Evolutionary conservation across 129 eudicot genomes (phyloP), one percentile per base, ranked within the genome.

Genomic region (Erigeron canadensis): DNA sequence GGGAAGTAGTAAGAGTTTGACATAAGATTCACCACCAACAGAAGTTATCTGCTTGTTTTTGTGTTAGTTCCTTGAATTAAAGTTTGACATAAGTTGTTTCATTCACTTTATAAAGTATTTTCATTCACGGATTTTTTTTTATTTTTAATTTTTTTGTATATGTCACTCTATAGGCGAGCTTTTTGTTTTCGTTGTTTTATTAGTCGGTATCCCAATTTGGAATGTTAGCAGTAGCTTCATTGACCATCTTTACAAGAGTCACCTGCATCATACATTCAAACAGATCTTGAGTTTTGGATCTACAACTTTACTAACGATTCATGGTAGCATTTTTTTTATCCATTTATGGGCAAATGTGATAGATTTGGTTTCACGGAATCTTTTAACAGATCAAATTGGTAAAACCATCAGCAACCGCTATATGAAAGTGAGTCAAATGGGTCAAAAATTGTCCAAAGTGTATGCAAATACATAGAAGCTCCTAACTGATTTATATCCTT

Each of bases 141-240:
- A n/a, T n/a, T n/a, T n/a, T n/a, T n/a, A n/a, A n/a, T n/a, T n/a
- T n/a, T n/a, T n/a, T n/a, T n/a, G n/a, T n/a, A n/a, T n/a, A n/a
- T n/a, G n/a, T n/a, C n/a, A n/a, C 55, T 18, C 54, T 70, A 55
- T 42, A 51, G 17, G 70, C 11, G 63, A 58, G 65, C 34, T 63
- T 59, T 10, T 8, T 8, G 5, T 71, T 44, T 17, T 15, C 72
- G 1, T n/a, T 8, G 48, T 60, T 55, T 28, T 8, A 18, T 64
- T 65, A 80, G 42, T 55, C 39, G 16, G 77, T 51, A 54, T 83
- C 86, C 96, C 96, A 88, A n/a, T 75, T 75, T 2, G 89, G 96
- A 74, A 88, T 79, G 75, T 88, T 88, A 6, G 91, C 87, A 12
- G 91, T 83, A 37, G 96, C 96, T 81, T 86, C 85, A 38, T 88